phyloP scores from a whole-genome alignment of 495 filamentous ascomycete species.

The Aspergillus asperescens region DNA sequence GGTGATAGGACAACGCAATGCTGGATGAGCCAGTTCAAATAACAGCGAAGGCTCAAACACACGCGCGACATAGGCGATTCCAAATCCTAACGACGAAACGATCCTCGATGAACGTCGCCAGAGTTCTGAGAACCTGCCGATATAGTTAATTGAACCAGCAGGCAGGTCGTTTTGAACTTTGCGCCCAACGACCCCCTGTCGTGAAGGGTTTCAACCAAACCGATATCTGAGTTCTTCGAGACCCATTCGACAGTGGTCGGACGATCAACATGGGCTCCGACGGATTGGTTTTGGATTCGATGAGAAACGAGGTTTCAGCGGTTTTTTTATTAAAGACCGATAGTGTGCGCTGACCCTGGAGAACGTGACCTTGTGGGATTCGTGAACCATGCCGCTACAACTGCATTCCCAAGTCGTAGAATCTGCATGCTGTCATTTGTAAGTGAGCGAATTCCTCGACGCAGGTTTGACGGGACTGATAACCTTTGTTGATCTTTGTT shows the following conservation, averaged over 20 bases:
- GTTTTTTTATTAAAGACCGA: constrained; percentile 37
- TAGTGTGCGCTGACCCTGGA: constrained; percentile 33
- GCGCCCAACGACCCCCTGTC: constrained; percentile 35
- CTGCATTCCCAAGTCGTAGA: neutral
- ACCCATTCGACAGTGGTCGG: constrained; percentile 22
- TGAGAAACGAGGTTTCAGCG: constrained; percentile 32
- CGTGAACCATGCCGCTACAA: constrained; percentile 33
- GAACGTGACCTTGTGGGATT: constrained; percentile 43
- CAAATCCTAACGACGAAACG: too few relatives aligned
- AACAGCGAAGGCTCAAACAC: too few relatives aligned
- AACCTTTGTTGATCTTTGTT: too few relatives aligned
- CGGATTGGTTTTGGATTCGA: constrained; percentile 34
- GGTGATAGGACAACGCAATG: too few relatives aligned
- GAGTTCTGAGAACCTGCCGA: too few relatives aligned
- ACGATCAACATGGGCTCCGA: constrained; percentile 31
- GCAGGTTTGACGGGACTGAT: neutral
- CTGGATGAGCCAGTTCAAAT: too few relatives aligned
- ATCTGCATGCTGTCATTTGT: neutral
- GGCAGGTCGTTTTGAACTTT: constrained; percentile 34
- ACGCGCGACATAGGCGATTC: too few relatives aligned
- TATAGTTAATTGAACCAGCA: too few relatives aligned
- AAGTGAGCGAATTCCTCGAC: neutral
- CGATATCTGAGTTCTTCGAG: constrained; percentile 34
- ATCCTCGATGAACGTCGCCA: too few relatives aligned
- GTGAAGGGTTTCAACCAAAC: constrained; percentile 36